Conservation (phyloP, 139 green algal species). For the Tetraselmis chui region DNA sequence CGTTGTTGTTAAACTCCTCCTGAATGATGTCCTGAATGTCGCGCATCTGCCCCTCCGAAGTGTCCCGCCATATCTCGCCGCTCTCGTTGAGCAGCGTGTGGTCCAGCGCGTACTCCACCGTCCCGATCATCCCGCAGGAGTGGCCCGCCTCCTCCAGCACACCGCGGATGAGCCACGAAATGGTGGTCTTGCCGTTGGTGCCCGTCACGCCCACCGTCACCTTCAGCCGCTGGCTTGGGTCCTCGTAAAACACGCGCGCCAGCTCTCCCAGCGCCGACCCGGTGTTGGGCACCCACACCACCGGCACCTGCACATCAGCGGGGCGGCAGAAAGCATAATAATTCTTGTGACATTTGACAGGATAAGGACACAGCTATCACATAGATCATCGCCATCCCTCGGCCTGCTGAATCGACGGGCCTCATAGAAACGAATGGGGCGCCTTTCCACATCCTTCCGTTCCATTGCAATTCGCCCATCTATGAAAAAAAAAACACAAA, state of each 20-base stretch:
- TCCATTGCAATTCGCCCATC: too few species aligned
- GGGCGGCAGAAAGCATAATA: too few species aligned
- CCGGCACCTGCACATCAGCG: conserved; percentile 24
- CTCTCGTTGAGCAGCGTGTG: conserved; percentile 52
- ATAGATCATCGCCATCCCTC: too few species aligned
- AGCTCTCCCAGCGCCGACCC: conserved; percentile 8
- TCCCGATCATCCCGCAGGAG: conserved; percentile 54
- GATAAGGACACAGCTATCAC: too few species aligned
- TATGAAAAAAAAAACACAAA: too few species aligned
- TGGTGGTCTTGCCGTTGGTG: conserved; percentile 90
- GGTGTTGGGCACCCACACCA: conserved; percentile 31
- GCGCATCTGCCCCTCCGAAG: not conserved
- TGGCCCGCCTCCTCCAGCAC: conserved; percentile 71
- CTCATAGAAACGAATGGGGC: too few species aligned
- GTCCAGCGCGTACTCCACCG: conserved; percentile 63
- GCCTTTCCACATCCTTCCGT: too few species aligned
- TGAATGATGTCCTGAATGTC: not conserved
- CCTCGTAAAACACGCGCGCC: conserved; percentile 34
- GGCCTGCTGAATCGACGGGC: too few species aligned
- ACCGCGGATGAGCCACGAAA: conserved; percentile 76
- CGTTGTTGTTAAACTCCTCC: not conserved
- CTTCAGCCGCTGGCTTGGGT: conserved; percentile 35
- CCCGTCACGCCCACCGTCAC: conserved; percentile 69
- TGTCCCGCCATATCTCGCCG: conserved; percentile 55
- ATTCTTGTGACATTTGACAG: too few species aligned